phyloP scores from a whole-genome alignment of 116 monocot species.

The Iris pallida region DNA sequence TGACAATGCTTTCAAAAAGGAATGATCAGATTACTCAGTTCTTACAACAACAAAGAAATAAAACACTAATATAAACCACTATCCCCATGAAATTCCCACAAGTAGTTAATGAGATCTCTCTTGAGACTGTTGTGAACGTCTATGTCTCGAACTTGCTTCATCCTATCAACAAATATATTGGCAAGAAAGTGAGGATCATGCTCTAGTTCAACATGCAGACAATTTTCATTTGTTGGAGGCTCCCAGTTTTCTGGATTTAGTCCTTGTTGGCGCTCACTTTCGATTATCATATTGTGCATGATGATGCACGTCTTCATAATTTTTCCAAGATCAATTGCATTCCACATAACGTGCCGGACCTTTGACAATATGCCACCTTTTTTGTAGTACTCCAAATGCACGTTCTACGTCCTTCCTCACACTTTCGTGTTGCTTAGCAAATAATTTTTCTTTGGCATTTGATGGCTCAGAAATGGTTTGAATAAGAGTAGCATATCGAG shows the following conservation, averaged over 20 bases:
- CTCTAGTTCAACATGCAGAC: background rate
- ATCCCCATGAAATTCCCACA: no score
- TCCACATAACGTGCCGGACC: background rate
- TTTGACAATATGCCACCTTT: background rate
- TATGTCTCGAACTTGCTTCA: background rate
- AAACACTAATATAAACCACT: no score
- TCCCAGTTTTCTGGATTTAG: background rate
- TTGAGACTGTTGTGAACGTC: background rate
- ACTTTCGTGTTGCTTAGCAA: background rate
- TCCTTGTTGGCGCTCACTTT: background rate
- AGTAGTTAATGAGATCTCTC: background rate
- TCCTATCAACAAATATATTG: background rate
- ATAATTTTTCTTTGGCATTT: background rate
- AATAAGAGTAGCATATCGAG: no score
- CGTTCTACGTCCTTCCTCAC: background rate
- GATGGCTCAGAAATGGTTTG: no score
- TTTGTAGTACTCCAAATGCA: background rate
- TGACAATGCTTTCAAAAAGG: no score
- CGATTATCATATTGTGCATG: background rate
- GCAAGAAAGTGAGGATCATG: background rate
- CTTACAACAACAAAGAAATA: no score
- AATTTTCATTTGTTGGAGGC: background rate
- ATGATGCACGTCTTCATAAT: constrained; percentile 1
- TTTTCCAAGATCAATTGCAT: background rate
- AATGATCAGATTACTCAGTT: no score